A percentile compares a stretch with the other conserved stretches of the same genome.
These are phyloP conservation scores for Trypanosoma conorhini DNA, from an alignment of 208 protist genomes.

Conservation along the genomic window DNA sequence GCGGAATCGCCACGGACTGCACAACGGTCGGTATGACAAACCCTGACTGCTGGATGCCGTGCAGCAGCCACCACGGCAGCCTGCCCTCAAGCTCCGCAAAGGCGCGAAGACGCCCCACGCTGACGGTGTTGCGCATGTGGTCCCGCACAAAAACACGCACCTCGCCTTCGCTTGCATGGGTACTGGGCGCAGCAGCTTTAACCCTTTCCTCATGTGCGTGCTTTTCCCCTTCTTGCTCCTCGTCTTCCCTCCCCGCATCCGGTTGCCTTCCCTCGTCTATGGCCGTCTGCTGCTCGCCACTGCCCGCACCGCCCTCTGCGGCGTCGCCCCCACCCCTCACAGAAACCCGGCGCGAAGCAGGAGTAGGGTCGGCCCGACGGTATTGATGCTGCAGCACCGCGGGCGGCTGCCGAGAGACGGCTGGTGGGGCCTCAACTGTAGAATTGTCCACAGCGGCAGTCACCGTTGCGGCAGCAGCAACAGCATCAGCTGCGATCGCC, in stretches of 20 bases:
- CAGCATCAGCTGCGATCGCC: slow-evolving; percentile 7
- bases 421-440: background rate
- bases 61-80: slow-evolving; percentile 48
- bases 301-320: too few relatives aligned
- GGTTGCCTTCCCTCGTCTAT: too few relatives aligned
- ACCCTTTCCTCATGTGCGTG: slow-evolving; percentile 35
- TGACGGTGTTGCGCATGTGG: slow-evolving; percentile 46
- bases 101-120: slow-evolving; percentile 38
- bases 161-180: slow-evolving; percentile 30
- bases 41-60: slow-evolving; percentile 37
- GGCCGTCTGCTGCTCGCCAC: too few relatives aligned
- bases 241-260: slow-evolving; percentile 37
- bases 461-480: slow-evolving; percentile 17
- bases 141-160: slow-evolving; percentile 50
- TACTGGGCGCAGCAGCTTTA: slow-evolving; percentile 16
- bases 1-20: slow-evolving; percentile 79
- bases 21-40: slow-evolving; percentile 76
- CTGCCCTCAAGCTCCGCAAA: slow-evolving; percentile 48
- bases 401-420: too few relatives aligned
- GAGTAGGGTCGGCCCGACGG: background rate
- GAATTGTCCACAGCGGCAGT: slow-evolving; percentile 21
- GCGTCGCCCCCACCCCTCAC: background rate
- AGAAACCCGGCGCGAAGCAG: background rate
- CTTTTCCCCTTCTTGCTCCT: slow-evolving; percentile 32
- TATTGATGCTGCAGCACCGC: slow-evolving; percentile 2